Conservation (phyloP, 2,329 filamentous ascomycete species). For the Elsinoe batatas region DNA sequence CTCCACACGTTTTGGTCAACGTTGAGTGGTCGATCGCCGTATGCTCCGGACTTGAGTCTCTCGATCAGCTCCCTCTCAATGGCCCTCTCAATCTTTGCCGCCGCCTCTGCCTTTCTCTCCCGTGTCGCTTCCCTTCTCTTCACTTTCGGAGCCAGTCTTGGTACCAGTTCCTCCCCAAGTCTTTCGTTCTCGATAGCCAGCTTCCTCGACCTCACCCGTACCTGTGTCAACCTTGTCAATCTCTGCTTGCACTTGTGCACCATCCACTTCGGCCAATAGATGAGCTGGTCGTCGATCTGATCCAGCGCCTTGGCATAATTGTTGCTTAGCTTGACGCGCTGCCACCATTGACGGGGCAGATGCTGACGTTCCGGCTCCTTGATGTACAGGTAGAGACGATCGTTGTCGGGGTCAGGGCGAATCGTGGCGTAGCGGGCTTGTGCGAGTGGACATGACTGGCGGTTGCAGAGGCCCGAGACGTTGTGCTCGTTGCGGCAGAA, state of each 20-base stretch:
- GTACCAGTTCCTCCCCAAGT: conserved; percentile 78
- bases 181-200: conserved; percentile 83
- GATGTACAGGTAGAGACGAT: conserved; percentile 88
- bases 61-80: conserved; percentile 95
- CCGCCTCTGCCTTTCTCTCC: conserved; percentile 42
- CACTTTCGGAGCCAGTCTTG: conserved; percentile 86
- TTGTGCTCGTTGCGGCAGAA: conserved; percentile 79
- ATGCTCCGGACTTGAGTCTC: conserved; percentile 79
- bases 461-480: conserved; percentile 58
- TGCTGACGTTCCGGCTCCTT: conserved; percentile 86
- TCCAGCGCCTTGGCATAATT: conserved; percentile 87
- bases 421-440: conserved; percentile 91
- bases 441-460: conserved; percentile 81
- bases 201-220: conserved; percentile 65
- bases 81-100: conserved; percentile 84
- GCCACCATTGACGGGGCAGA: conserved; percentile 87
- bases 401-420: conserved; percentile 68
- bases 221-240: conserved; percentile 82
- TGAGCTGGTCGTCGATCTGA: conserved; percentile 74
- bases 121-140: conserved; percentile 40
- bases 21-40: conserved; percentile 89
- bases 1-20: conserved; percentile 95
- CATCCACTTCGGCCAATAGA: conserved; percentile 92
- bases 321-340: conserved; percentile 76
- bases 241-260: conserved; percentile 95